phyloP scores from a whole-genome alignment of 2,329 filamentous ascomycete species.

The Diaporthe sp. region DNA sequence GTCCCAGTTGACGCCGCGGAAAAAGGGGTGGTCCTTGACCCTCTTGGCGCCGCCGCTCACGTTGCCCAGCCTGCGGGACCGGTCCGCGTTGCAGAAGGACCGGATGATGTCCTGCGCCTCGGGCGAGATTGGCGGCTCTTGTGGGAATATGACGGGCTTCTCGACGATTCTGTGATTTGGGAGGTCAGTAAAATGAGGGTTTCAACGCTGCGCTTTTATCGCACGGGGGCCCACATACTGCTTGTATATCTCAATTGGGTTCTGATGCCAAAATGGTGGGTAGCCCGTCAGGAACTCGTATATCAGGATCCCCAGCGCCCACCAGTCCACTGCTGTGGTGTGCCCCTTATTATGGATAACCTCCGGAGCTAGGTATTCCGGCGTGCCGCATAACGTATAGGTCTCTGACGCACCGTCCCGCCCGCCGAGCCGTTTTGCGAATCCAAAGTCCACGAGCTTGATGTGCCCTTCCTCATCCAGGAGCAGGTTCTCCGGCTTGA shows the following conservation, averaged over 20 bases:
- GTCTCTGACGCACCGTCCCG: constrained; percentile 69
- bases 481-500: constrained; percentile 87
- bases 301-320: constrained; percentile 86
- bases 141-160: constrained; percentile 80
- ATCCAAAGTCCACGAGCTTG: constrained; percentile 87
- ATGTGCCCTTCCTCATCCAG: constrained; percentile 83
- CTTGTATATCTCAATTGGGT: constrained; percentile 89
- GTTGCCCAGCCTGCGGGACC: constrained; percentile 82
- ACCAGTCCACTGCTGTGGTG: constrained; percentile 85
- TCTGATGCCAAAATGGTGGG: constrained; percentile 88
- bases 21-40: constrained; percentile 84
- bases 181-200: constrained; percentile 40
- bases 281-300: constrained; percentile 90
- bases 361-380: constrained; percentile 86
- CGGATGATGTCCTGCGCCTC: constrained; percentile 82
- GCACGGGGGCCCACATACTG: constrained; percentile 61
- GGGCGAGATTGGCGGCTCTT: constrained; percentile 72
- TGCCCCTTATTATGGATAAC: constrained; percentile 87
- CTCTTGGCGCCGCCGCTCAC: constrained; percentile 78
- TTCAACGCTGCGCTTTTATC: too few relatives aligned
- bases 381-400: constrained; percentile 86
- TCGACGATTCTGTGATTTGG: constrained; percentile 75
- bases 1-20: constrained; percentile 80
- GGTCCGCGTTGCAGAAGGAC: constrained; percentile 82
- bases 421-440: constrained; percentile 81